Evolutionary conservation across 2,329 filamentous ascomycete species (phyloP).

Genomic region (Colletotrichum sp.): DNA sequence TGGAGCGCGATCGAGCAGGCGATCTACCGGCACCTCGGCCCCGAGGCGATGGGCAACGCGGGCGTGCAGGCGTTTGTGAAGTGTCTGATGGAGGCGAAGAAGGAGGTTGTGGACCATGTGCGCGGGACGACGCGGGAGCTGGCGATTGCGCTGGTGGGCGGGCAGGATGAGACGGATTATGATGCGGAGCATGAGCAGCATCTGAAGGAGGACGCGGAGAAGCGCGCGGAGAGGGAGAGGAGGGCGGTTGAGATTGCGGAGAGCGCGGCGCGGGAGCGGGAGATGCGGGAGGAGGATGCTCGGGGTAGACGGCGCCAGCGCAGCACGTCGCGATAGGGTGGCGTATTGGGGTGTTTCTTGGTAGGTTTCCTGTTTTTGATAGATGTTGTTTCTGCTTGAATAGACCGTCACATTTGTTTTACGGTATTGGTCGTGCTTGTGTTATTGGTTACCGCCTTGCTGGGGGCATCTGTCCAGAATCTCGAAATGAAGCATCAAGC

Average conservation of each 20-base stretch:
- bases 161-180: background rate
- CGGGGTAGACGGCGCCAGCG: background rate
- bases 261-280: background rate
- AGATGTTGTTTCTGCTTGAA: background rate
- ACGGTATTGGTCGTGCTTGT: background rate
- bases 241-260: background rate
- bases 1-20: constrained; percentile 8
- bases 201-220: background rate
- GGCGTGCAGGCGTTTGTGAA: background rate
- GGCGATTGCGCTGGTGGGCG: constrained; percentile 3
- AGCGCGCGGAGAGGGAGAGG: background rate
- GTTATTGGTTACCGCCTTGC: background rate
- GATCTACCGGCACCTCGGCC: background rate
- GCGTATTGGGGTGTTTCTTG: background rate
- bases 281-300: background rate
- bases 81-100: background rate
- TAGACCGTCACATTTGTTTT: background rate
- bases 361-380: background rate
- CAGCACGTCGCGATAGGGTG: background rate
- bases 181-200: background rate
- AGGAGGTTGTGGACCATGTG: background rate
- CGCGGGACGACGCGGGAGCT: background rate
- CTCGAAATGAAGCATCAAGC: background rate
- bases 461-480: background rate
- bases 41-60: background rate